Conservation (phyloP, 2,329 filamentous ascomycete genomes). For the Acrodontium crateriforme region DNA sequence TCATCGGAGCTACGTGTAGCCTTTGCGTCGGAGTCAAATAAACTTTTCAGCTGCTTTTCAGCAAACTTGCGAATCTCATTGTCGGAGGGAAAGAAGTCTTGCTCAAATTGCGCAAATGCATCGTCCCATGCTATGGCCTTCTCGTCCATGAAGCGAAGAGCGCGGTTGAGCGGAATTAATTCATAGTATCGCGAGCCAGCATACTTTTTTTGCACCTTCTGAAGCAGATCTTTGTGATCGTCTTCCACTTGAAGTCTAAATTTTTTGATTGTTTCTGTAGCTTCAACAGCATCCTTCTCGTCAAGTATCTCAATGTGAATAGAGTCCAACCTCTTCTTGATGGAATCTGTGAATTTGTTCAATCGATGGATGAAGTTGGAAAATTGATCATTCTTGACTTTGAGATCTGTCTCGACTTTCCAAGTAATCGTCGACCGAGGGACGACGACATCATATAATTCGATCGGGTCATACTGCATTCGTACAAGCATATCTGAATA, state of each 20-base stretch:
- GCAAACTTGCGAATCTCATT: slow-evolving; percentile 91
- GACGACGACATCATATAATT: slow-evolving; percentile 86
- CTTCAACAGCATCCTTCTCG: slow-evolving; percentile 72
- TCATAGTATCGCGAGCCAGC: slow-evolving; percentile 94
- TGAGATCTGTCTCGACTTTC: slow-evolving; percentile 92
- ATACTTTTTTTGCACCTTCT: slow-evolving; percentile 76
- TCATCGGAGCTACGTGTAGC: slow-evolving; percentile 40
- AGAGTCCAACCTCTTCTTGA: slow-evolving; percentile 67
- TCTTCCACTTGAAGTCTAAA: slow-evolving; percentile 69
- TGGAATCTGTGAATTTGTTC: slow-evolving; percentile 74
- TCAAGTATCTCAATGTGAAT: slow-evolving; percentile 87
- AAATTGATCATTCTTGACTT: slow-evolving; percentile 85
- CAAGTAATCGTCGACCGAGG: slow-evolving; percentile 83
- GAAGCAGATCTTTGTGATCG: slow-evolving; percentile 60
- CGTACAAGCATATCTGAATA: slow-evolving; percentile 72
- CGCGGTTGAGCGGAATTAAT: slow-evolving; percentile 81
- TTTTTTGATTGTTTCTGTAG: slow-evolving; percentile 65
- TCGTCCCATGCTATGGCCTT: slow-evolving; percentile 90
- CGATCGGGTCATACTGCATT: slow-evolving; percentile 85
- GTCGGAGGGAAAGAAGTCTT: slow-evolving; percentile 82
- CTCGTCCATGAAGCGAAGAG: slow-evolving; percentile 80
- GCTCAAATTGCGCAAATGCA: slow-evolving; percentile 79
- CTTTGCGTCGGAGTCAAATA: slow-evolving; percentile 44
- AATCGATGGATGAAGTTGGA: slow-evolving; percentile 67
- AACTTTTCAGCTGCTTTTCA: slow-evolving; percentile 81